Percentiles rank a stretch among this genome's conserved stretches.
Evolutionary conservation across 2,329 filamentous ascomycete genomes (phyloP).

Genomic region (Aspergillus luchuensis): DNA sequence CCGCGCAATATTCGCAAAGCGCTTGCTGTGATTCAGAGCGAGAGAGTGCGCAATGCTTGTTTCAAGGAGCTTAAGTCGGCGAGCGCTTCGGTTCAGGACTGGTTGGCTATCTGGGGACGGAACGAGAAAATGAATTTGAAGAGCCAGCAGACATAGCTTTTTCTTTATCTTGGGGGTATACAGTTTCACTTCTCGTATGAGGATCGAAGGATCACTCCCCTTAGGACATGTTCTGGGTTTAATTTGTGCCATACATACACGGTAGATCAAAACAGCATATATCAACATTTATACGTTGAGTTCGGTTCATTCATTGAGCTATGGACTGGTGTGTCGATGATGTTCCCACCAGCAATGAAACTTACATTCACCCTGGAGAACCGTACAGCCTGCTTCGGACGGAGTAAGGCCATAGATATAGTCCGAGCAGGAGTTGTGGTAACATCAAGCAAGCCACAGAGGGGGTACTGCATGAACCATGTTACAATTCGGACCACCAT

Average conservation of each 20-base stretch:
- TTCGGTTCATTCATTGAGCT: not conserved
- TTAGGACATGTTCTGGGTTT: not conserved
- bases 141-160: conserved; percentile 9
- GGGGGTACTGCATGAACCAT: too few relatives aligned
- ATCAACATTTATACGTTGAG: not conserved
- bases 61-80: conserved; percentile 19
- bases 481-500: not conserved
- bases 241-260: not conserved
- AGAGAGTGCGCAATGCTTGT: conserved; percentile 17
- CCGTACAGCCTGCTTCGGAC: not conserved
- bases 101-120: conserved; percentile 31
- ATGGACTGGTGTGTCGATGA: not conserved
- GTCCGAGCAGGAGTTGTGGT: not conserved
- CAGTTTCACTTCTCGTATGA: not conserved
- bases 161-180: not conserved
- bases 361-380: too few relatives aligned
- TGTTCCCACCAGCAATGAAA: too few relatives aligned
- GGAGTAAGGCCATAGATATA: not conserved
- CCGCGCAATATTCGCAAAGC: conserved; percentile 21
- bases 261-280: not conserved
- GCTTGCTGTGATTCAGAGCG: conserved; percentile 21
- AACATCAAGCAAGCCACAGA: too few relatives aligned
- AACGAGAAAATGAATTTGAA: conserved; percentile 27
- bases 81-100: conserved; percentile 18
- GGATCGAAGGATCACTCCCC: too few relatives aligned